Evolutionary conservation across 73 alveolate genomes (phyloP).

Genomic region (Paramecium octaurelia): DNA sequence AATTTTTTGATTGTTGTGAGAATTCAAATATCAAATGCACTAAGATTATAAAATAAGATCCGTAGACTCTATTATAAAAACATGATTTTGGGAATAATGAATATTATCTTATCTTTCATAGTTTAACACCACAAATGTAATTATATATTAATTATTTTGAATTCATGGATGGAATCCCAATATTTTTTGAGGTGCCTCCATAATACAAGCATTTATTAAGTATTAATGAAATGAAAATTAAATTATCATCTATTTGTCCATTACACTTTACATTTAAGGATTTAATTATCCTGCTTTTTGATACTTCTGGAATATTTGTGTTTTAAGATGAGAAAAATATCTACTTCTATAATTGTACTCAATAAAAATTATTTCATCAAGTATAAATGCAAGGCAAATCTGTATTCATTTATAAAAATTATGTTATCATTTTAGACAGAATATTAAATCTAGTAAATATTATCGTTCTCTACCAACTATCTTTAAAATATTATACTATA

Average conservation of each 20-base stretch:
- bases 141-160: background rate
- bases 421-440: background rate
- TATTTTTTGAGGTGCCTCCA: background rate
- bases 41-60: background rate
- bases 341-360: background rate
- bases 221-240: background rate
- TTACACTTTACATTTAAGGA: background rate
- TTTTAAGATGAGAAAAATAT: background rate
- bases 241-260: background rate
- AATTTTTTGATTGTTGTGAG: background rate
- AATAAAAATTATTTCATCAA: background rate
- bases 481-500: background rate
- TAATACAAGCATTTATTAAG: background rate
- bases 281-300: background rate
- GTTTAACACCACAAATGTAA: background rate
- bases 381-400: background rate
- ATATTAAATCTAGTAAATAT: background rate
- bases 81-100: no score
- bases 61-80: background rate
- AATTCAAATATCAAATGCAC: background rate
- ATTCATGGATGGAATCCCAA: background rate
- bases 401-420: background rate
- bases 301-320: background rate
- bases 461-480: background rate
- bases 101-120: no score